Conservation (phyloP, 352 stramenopile genomes). For the Phytopythium vexans region DNA sequence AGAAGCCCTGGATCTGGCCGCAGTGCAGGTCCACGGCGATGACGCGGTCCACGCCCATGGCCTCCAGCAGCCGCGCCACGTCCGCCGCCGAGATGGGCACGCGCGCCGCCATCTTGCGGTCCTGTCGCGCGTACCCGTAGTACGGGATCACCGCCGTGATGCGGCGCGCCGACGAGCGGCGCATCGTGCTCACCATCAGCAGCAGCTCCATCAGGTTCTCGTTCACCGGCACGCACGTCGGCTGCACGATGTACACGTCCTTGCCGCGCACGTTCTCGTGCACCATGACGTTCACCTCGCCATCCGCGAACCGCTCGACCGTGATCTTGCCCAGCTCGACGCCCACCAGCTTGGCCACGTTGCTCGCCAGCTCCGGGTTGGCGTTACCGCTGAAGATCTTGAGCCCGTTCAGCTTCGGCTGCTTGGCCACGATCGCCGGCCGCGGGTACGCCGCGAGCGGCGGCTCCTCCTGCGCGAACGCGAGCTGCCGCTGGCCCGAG, state of each 20-base stretch:
- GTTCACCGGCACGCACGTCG: slow-evolving; percentile 98
- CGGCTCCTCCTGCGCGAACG: slow-evolving; percentile 47
- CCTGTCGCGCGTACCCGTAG: slow-evolving; percentile 90
- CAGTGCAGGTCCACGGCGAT: slow-evolving; percentile 88
- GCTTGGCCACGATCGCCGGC: slow-evolving; percentile 67
- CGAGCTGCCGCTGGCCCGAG: slow-evolving; percentile 21
- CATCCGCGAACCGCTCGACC: slow-evolving; percentile 98
- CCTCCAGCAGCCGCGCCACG: slow-evolving; percentile 82
- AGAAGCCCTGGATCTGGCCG: slow-evolving; percentile 96
- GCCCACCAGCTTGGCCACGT: slow-evolving; percentile 97
- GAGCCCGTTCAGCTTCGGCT: slow-evolving; percentile 89
- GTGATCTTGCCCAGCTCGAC: slow-evolving; percentile 98
- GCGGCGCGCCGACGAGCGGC: slow-evolving; percentile 95
- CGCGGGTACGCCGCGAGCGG: slow-evolving; percentile 32
- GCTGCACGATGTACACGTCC: slow-evolving; percentile 99
- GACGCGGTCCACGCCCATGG: slow-evolving; percentile 87
- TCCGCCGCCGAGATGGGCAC: slow-evolving; percentile 97
- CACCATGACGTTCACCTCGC: slow-evolving; percentile 99
- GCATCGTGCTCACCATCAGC: slow-evolving; percentile 97
- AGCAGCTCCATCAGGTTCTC: slow-evolving; percentile 99
- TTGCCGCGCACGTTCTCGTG: slow-evolving; percentile 99
- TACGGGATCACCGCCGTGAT: slow-evolving; percentile 99
- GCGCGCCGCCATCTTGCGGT: slow-evolving; percentile 90
- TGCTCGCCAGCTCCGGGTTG: slow-evolving; percentile 95
- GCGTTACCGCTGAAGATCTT: slow-evolving; percentile 99